Conservation (phyloP, 495 filamentous ascomycete species). For the Penicillium daleae region DNA sequence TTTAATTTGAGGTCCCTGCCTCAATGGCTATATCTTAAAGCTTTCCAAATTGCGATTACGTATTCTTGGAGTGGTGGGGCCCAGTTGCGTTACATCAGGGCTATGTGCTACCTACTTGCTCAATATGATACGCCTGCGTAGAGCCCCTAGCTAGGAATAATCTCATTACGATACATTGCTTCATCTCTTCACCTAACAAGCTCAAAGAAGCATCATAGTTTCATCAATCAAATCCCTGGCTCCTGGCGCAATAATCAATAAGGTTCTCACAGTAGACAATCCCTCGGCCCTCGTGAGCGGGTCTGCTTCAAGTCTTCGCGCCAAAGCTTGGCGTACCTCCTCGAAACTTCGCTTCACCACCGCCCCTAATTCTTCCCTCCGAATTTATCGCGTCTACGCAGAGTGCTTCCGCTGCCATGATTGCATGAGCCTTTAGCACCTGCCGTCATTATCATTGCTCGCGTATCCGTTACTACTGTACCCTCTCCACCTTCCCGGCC, state of each 20-base stretch:
- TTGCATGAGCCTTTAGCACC: not conserved
- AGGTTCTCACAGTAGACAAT: not conserved
- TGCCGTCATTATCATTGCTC: not conserved
- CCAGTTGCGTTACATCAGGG: not conserved
- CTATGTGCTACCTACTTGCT: not conserved
- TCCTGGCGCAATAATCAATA: not conserved
- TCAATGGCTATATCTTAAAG: too few relatives aligned
- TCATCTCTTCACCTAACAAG: not conserved
- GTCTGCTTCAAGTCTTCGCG: slow-evolving; percentile 11
- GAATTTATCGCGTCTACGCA: not conserved
- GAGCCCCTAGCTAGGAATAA: not conserved
- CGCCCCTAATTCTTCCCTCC: slow-evolving; percentile 2
- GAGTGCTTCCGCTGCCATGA: not conserved
- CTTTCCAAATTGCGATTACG: not conserved
- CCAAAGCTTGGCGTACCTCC: slow-evolving; percentile 21
- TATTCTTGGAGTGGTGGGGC: not conserved
- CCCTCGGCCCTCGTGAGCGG: slow-evolving; percentile 6
- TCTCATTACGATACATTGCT: not conserved
- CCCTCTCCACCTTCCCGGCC: not conserved
- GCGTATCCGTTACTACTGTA: not conserved
- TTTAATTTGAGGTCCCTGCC: too few relatives aligned
- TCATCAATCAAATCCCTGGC: not conserved
- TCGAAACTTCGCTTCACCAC: slow-evolving; percentile 8
- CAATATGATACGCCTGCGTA: not conserved
- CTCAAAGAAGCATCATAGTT: too few relatives aligned